Evolutionary conservation across 805 yeast species (phyloP).

Genomic region (Pichia paraexigua): DNA sequence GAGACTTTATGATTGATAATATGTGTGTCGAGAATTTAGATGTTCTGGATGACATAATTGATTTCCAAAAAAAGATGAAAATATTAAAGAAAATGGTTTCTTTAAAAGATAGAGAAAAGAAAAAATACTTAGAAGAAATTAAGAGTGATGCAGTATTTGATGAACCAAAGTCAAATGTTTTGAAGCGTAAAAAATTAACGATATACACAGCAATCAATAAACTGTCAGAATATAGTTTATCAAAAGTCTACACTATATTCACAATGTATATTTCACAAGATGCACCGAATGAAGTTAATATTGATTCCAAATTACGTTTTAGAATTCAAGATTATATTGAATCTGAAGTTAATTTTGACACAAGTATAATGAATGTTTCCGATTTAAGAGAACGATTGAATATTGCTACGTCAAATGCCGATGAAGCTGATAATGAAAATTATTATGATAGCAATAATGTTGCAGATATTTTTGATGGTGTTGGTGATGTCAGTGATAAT

Average conservation of each 20-base stretch:
- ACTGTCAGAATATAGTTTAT: conserved; percentile 47
- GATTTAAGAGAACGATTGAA: conserved; percentile 1
- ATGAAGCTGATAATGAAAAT: background rate
- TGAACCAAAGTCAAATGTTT: conserved; percentile 7
- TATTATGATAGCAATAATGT: background rate
- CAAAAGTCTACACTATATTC: conserved; percentile 56
- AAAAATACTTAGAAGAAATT: conserved; percentile 3
- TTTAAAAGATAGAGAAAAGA: conserved; percentile 21
- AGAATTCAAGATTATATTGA: conserved; percentile 7
- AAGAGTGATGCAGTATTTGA: conserved; percentile 1
- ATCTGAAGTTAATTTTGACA: background rate
- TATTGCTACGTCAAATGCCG: background rate
- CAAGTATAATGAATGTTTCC: background rate
- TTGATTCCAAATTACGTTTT: conserved; percentile 34
- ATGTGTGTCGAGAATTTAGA: conserved; percentile 72
- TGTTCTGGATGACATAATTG: conserved; percentile 53
- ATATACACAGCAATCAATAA: conserved; percentile 32
- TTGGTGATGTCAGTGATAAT: background rate
- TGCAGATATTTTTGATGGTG: background rate
- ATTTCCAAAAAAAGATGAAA: conserved; percentile 40
- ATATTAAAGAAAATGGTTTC: conserved; percentile 35
- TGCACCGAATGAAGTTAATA: conserved; percentile 64
- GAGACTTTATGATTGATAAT: conserved; percentile 54
- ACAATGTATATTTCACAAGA: conserved; percentile 57
- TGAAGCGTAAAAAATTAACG: conserved; percentile 23